Base-by-base conservation (phyloP, 2,329 filamentous ascomycete species). In the Ophioceras dolichostomum region DNA sequence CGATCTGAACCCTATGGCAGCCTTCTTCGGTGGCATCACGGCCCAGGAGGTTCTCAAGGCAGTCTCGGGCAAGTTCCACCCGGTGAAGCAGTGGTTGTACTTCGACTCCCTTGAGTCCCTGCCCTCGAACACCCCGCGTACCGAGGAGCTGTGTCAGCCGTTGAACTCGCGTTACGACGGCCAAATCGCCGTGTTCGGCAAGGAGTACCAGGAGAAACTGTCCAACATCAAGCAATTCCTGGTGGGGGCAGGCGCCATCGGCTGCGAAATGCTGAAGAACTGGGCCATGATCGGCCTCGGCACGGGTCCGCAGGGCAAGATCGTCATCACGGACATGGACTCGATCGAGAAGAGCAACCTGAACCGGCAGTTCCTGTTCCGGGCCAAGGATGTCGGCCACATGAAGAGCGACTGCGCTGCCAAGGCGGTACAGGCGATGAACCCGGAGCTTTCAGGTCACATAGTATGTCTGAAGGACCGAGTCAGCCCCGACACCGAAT, bases 191-290 rank as follows among this genome's bases (percentile, higher is more conserved):
- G 91, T 98, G 1, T 94, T 98, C 47, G 91, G 91, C 43, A 81
- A 75, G 50, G 84, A 94, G 45, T 98, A 80, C 60, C 91, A 98
- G 60, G 82, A 94, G 36, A 95, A 94, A 68, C 73, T 98, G 47
- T 75, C 81, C 42, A 94, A 95, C 51, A 62, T 91, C 43, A 91
- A 80, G 52, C 78, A 96, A 51, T 98, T 98, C 67, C 70, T 98
- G 39, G 91, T 98, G 40, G 91, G 91, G 48, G 86, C 91, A 33
- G 91, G 91, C 50, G 91, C 93, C 45, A 98, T 98, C 57, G 91
- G 91, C 32, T 98, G 91, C 54, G 91, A 98, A 56, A 98, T 96
- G 83, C 67, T 98, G 48, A 98, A 98, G 75, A 96, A 96, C 60
- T 98, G 91, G 88, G 89, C 93, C 26, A 93, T 98, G 88, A 94